These are phyloP conservation scores for Hypoxylon crocopeplum DNA, from an alignment of 495 filamentous ascomycete genomes.

Conservation along the genomic window DNA sequence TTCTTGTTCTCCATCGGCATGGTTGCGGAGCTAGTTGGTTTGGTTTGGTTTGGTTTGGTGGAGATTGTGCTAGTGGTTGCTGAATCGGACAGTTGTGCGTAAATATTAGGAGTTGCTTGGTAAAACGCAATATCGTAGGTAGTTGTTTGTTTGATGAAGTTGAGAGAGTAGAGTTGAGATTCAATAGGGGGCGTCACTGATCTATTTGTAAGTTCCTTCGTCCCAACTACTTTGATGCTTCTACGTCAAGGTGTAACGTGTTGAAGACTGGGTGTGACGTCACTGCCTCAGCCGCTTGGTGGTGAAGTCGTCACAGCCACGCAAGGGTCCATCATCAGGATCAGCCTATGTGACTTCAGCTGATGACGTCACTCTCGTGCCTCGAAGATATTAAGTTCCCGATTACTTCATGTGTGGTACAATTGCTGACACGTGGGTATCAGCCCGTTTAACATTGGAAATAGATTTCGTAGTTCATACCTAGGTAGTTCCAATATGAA, in stretches of 20 bases:
- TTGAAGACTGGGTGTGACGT: constrained; percentile 23
- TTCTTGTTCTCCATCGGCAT: constrained; percentile 49
- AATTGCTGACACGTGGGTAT: too few relatives aligned
- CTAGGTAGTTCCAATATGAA: too few relatives aligned
- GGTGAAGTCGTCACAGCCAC: constrained; percentile 14
- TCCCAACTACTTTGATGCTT: not conserved
- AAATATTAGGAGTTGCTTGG: not conserved
- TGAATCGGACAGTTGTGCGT: not conserved
- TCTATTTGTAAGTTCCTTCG: constrained; percentile 7
- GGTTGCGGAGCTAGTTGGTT: constrained; percentile 12
- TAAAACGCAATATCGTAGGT: too few relatives aligned
- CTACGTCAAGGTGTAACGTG: constrained; percentile 21
- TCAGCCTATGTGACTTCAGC: not conserved
- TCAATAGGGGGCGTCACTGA: not conserved
- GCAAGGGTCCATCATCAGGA: constrained; percentile 9
- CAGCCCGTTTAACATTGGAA: too few relatives aligned
- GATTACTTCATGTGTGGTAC: not conserved
- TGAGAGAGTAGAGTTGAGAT: not conserved
- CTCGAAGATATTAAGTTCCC: not conserved
- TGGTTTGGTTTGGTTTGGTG: constrained; percentile 8
- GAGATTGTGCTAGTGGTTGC: not conserved
- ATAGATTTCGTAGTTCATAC: too few relatives aligned
- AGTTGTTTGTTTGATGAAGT: not conserved
- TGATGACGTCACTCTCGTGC: not conserved
- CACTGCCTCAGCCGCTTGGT: constrained; percentile 5